Conservation (phyloP, 495 filamentous ascomycete species). For the Penicillium pulvis region DNA sequence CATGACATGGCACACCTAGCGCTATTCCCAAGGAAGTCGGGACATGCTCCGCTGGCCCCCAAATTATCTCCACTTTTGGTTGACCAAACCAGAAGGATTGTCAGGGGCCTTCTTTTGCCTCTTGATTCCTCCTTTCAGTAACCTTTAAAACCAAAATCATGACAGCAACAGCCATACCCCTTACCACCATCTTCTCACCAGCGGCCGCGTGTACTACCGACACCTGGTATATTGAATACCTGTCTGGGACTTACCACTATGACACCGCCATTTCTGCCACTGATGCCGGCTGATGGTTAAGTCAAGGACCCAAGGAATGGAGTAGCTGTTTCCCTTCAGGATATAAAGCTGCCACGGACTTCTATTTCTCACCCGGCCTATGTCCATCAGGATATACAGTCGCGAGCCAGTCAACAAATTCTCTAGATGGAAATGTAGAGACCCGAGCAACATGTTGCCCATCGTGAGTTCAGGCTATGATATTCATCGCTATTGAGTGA, state of each 20-base stretch:
- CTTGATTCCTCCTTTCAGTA: no score
- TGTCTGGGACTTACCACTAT: conserved; percentile 5
- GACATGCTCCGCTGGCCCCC: no score
- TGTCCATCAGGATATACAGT: conserved; percentile 7
- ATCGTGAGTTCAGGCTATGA: conserved; percentile 2
- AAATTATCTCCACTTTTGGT: no score
- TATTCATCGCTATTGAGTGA: neutral
- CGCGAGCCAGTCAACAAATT: neutral
- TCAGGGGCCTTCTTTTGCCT: no score
- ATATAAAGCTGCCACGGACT: conserved; percentile 7
- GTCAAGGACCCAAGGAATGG: conserved; percentile 1
- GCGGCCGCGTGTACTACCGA: conserved; percentile 9
- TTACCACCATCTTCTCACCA: conserved; percentile 5
- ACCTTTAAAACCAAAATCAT: neutral
- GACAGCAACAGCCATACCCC: neutral
- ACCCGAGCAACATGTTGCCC: conserved; percentile 6
- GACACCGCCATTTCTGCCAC: neutral
- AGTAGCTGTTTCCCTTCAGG: conserved; percentile 5
- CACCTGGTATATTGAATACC: conserved; percentile 10
- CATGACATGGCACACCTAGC: no score
- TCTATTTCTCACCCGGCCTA: conserved; percentile 5
- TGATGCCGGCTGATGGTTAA: conserved; percentile 1
- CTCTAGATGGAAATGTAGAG: neutral
- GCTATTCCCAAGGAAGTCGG: no score
- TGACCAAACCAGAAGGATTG: no score